Percentiles rank a stretch among this genome's conserved stretches.
phyloP scores from a whole-genome alignment of 2,329 filamentous ascomycete genomes.

The Colletotrichum filicis region DNA sequence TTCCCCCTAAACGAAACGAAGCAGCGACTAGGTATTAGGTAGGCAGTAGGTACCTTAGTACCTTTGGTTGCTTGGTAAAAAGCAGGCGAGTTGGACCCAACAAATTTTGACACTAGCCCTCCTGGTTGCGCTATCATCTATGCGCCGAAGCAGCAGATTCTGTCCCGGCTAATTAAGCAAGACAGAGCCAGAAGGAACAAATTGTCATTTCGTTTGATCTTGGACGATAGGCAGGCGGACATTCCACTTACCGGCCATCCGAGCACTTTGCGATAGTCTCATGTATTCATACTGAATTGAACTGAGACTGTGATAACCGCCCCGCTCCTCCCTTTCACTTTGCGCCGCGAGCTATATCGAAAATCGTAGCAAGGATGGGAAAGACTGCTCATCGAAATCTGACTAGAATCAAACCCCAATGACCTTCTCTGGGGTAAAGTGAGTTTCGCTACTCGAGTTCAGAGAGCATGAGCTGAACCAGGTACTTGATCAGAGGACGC shows the following conservation, averaged over 20 bases:
- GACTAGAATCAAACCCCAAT: background rate
- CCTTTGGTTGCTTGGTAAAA: background rate
- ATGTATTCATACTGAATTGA: background rate
- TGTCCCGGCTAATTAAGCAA: background rate
- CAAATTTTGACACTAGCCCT: constrained; percentile 25
- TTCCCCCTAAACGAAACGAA: constrained; percentile 16
- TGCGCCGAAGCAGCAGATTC: background rate
- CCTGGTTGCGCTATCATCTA: background rate
- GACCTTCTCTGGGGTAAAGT: background rate
- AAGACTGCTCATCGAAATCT: background rate
- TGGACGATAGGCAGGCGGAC: background rate
- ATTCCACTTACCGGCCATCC: background rate
- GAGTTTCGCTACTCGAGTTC: background rate
- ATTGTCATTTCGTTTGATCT: background rate
- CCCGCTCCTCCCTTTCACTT: background rate
- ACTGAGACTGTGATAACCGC: background rate
- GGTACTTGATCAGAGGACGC: background rate
- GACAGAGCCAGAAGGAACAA: background rate
- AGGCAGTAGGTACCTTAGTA: background rate
- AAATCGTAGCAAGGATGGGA: background rate
- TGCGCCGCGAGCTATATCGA: background rate
- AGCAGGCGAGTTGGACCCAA: constrained; percentile 21
- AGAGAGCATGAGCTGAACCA: too few species aligned
- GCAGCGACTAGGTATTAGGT: background rate
- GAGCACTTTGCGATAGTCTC: background rate